Base-by-base conservation (phyloP, 257 asterid genomes). In the Paulownia fortunei region DNA sequence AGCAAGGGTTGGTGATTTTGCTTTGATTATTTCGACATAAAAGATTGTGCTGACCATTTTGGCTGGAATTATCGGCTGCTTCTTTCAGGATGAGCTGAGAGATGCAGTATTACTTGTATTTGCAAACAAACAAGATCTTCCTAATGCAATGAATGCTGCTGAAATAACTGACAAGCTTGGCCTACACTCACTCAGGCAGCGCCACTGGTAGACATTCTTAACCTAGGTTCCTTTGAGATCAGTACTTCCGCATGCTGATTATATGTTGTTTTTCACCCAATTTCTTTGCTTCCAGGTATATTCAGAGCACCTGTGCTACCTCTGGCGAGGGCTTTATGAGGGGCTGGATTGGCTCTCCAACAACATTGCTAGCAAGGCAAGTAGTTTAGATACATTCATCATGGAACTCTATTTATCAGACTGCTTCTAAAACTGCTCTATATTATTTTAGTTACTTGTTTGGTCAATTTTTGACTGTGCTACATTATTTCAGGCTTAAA, bases 121-220 rank as follows among this genome's bases (percentile, higher is more conserved):
- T 85, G 98, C 98, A 21, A 94, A 92, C 94, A 94, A 92, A 80
- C 98, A 94, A 83, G 97, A 94, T 94, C 98, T 94, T 77, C 98
- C 98, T 26, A 94, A 92, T 87, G 97, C 98, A 72, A 92, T 92
- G 97, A 90, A 90, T 79, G 97, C 97, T 87, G 96, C 97, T 78
- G 98, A 94, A 83, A 94, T 94, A 70, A 94, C 97, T 63, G 97
- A 92, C 86, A 90, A 94, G 90, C 97, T 94, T 67, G 97, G 97
- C 72, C 91, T 94, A 76, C 97, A 90, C 85, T 92, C 98, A 18
- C 98, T 94, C 87, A 80, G 97, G 84, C 97, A 94, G 87, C 97
- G 97, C 82, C 97, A 92, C 87, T 94, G 98, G 98, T 94, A 88
- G 30, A 62, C 36, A 71, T 74, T 72, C 66, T 65, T 13, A 39